These are phyloP conservation scores for Cladosporium phlei DNA, from an alignment of 2,329 filamentous ascomycete genomes.

Conservation along the genomic window DNA sequence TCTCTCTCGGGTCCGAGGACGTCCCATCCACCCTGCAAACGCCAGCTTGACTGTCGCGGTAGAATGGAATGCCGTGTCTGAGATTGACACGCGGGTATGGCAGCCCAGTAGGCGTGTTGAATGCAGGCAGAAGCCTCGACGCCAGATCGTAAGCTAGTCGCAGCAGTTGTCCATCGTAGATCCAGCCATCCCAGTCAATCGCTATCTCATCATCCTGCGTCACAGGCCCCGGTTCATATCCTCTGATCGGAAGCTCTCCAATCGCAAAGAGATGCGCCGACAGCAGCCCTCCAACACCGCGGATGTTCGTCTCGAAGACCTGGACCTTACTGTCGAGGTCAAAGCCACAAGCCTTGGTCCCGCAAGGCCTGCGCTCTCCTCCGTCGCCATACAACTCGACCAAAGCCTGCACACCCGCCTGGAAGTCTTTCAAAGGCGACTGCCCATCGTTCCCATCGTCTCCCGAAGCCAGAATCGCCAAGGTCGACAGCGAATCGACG, in stretches of 20 bases:
- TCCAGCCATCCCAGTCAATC: constrained; percentile 56
- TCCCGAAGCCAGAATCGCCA: constrained; percentile 83
- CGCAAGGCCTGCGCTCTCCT: constrained; percentile 63
- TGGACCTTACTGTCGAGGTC: constrained; percentile 97
- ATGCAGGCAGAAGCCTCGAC: constrained; percentile 79
- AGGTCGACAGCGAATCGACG: constrained; percentile 89
- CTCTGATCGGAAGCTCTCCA: constrained; percentile 79
- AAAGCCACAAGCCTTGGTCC: constrained; percentile 72
- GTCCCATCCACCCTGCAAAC: constrained; percentile 42
- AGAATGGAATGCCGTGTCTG: constrained; percentile 85
- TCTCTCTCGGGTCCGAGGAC: constrained; percentile 54
- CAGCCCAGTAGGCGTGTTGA: constrained; percentile 84
- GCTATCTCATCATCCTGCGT: constrained; percentile 23
- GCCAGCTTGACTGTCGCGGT: constrained; percentile 52
- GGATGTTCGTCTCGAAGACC: constrained; percentile 96
- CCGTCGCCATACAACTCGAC: constrained; percentile 86
- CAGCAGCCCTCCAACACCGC: constrained; percentile 82
- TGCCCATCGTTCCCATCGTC: constrained; percentile 46
- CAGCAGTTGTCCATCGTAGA: constrained; percentile 84
- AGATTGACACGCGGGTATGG: constrained; percentile 94
- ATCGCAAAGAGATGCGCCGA: constrained; percentile 92
- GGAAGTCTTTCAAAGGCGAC: constrained; percentile 60
- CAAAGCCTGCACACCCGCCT: constrained; percentile 69
- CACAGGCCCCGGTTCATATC: constrained; percentile 56
- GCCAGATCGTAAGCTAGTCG: constrained; percentile 84